Evolutionary conservation across 306 rosid species (phyloP).

Genomic region (barrel medic (Medicago truncatula)): MtrunA17r5.0-ANR NC_053042.1:14666001-14666500

Average conservation of each 20-base stretch:
- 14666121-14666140: slow-evolving; percentile 18
- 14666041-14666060: neutral
- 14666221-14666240: slow-evolving; percentile 30
- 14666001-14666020: neutral
- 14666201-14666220: neutral
- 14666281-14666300: slow-evolving; percentile 23
- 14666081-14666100: slow-evolving; percentile 1
- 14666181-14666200: neutral
- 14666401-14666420: slow-evolving; percentile 82
- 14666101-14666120: neutral
- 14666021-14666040: neutral
- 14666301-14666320: slow-evolving; percentile 18
- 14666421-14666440: slow-evolving; percentile 85
- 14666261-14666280: slow-evolving; percentile 18
- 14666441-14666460: slow-evolving; percentile 70
- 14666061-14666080: neutral
- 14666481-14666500: neutral
- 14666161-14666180: neutral
- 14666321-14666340: slow-evolving; percentile 69
- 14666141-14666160: neutral
- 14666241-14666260: slow-evolving; percentile 6
- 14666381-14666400: slow-evolving; percentile 81
- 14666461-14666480: neutral
- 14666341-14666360: slow-evolving; percentile 79
- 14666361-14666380: slow-evolving; percentile 69